Base-by-base conservation (phyloP, 2,329 filamentous ascomycete species). In the Phyllachora maydis region DNA sequence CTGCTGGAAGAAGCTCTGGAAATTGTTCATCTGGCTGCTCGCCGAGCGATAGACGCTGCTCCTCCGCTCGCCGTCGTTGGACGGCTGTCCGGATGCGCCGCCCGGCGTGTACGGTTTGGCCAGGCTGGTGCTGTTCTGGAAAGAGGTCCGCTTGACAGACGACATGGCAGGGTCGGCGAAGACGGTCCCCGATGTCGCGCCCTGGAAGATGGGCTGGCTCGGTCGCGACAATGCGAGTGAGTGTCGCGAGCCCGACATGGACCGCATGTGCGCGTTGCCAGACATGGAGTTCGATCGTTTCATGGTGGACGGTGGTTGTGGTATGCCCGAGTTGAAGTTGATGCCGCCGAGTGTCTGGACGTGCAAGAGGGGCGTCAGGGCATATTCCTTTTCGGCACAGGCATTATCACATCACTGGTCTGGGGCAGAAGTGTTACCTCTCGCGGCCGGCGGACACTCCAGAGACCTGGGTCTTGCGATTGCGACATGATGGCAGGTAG, bases 1-100 rank as follows among this genome's bases (percentile, higher is more conserved):
- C 31, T 83, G 78, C 36, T 83, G 76, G 48, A 98, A 98, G 56
- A 98, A 95, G 31, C 81, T 92, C 46, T 93, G 83, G 36, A 88
- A 78, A 23, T 57, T 44, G 18, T 57, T 65, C 35, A 67, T 60
- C n/a, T 67, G 62, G 3, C 68, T 76, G 21, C 53, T 57, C 9
- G 58, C 64, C 2, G 78, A 83, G 36, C 67, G 65, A 50, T 81
- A 69, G 34, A 93, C 72, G 42, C 85, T 95, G 52, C 85, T 95
- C 33, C 88, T 46, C 38, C 77, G 54, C 29, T 70, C 58, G 46
- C 56, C 40, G 42, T 54, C 62, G 35, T 50, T 53, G 32, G 54
- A 59, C 41, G 51, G 48, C 46, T 58, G 44, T 22, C 45, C 42
- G 3, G 47, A 43, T 4, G 46, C 35, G 35, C 40, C 46, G 35